A percentile compares a stretch with the other conserved stretches of the same genome.
phyloP scores from a whole-genome alignment of 768 basidiomycete genomes.

The Gloeopeniophorella convolvens region DNA sequence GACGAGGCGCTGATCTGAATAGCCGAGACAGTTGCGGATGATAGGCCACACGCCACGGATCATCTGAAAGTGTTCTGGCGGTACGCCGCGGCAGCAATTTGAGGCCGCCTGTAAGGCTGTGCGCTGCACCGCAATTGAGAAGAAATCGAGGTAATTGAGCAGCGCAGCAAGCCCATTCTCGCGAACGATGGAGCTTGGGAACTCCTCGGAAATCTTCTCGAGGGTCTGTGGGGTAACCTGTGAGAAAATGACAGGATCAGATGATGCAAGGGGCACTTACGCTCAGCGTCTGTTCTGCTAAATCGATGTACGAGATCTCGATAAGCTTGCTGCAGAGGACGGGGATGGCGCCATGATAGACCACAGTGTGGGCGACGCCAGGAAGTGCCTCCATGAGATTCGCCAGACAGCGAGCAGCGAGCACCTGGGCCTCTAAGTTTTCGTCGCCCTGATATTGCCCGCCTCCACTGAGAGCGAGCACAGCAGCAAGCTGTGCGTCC shows the following conservation, averaged over 20 bases:
- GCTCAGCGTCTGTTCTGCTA: conserved; percentile 96
- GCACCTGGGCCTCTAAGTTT: conserved; percentile 87
- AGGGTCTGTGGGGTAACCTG: conserved; percentile 57
- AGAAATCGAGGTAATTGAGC: conserved; percentile 96
- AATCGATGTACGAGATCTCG: conserved; percentile 96
- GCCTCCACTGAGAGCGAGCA: conserved; percentile 74
- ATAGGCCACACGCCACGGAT: conserved; percentile 88
- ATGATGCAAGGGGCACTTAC: conserved; percentile 49
- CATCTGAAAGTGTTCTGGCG: conserved; percentile 83
- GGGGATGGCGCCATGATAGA: conserved; percentile 97
- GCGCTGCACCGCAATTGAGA: conserved; percentile 94
- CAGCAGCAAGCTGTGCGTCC: conserved; percentile 84
- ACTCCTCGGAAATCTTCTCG: conserved; percentile 98
- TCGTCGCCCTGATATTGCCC: conserved; percentile 68
- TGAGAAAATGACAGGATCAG: conserved; percentile 11
- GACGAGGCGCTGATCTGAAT: conserved; percentile 94
- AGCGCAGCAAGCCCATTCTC: conserved; percentile 92
- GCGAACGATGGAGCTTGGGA: conserved; percentile 90
- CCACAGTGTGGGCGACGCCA: conserved; percentile 94
- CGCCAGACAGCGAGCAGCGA: conserved; percentile 94
- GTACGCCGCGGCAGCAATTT: conserved; percentile 92
- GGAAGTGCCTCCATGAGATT: conserved; percentile 99
- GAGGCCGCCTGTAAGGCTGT: conserved; percentile 95
- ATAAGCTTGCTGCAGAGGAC: conserved; percentile 95
- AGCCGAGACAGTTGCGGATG: conserved; percentile 85